Base-by-base conservation (phyloP, 306 rosid species). In the Amphicarpaea edgeworthii region DNA sequence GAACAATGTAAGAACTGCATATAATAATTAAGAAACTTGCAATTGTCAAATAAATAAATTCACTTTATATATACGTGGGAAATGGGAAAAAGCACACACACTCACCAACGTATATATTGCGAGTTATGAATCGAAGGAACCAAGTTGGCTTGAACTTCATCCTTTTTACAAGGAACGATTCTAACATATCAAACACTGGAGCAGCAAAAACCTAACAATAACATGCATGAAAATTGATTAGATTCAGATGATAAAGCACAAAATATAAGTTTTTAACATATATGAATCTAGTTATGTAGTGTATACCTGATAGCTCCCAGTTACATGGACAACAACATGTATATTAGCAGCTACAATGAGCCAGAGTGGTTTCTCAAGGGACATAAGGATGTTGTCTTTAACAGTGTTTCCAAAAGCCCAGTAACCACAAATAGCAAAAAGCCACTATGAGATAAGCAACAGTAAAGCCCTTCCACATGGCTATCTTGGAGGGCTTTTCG, bases 291-390 rank as follows among this genome's bases (percentile, higher is more conserved):
- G 28, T 24, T 8, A 16, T 58, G 65, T 14, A 20, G 10, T 71
- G 5, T 70, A n/a, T n/a, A 93, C 96, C 96, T 93, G 98, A 69
- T 93, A 93, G 73, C 98, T 80, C 79, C 98, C 98, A 59, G 88
- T 85, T 11, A 93, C 92, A 73, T 91, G 97, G 51, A 93, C 24
- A 77, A 91, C 87, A 51, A 93, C 96, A 60, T 89, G 88, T 80
- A 89, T 82, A 79, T 91, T 93, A 37, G 97, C 98, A 75, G 61
- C 81, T 14, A 82, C 88, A 43, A 93, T 87, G 16, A 93, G 90
- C 96, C 96, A 93, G 98, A 3, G 32, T 28, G 32, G 32, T 68
- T 82, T 89, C 28, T 88, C 34, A 6, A 91, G 80, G 5, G 98
- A 75, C 17, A 91, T 26, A 74, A 93, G 93, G 70, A 93, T 87